Base-by-base conservation (phyloP, 768 basidiomycete species). In the Terana coerulea region DNA sequence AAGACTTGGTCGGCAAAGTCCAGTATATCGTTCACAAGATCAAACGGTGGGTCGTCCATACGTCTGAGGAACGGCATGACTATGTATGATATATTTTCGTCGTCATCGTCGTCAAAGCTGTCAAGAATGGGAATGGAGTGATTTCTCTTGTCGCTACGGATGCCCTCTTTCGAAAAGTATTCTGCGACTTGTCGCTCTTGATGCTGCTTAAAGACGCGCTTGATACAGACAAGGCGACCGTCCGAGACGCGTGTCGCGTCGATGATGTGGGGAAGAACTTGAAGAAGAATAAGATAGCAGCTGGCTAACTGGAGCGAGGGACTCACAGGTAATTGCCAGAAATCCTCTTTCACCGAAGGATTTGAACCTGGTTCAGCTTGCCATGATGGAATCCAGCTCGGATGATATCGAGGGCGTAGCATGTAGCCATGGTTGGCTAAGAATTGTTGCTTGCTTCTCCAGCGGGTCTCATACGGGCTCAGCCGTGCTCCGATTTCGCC, bases 371-470 rank as follows among this genome's bases (percentile, higher is more conserved):
- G 19, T 25, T 35, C 43, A 5, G 33, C 33, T 3, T 37, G 21
- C 69, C 68, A 69, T 0, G 65, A 67, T 11, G 67, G 59, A 14
- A 58, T 28, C 68, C 67, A 69, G 8, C 53, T 35, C 0, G 55
- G 62, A n/a, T 56, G 46, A 26, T 62, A 65, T 2, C 69, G 58
- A 2, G 61, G 61, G 12, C 64, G 60, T 12, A 70, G 60, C 0
- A 36, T 25, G 14, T 64, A 66, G 0, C 69, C 61, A 29, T 22
- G 30, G 3, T 24, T 17, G 12, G 24, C 24, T 22, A 49, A 25
- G 26, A 49, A 49, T 2, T 22, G 35, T 17, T 26, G 22, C 28
- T 37, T 40, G 25, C 39, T 24, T 17, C 35, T 25, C 47, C 47
- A 49, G 14, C 12, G 31, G 5, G 8, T n/a, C 31, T 47, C 47